Conservation (phyloP, 106 monocot genomes). For the Dendrobium nobile region DNA sequence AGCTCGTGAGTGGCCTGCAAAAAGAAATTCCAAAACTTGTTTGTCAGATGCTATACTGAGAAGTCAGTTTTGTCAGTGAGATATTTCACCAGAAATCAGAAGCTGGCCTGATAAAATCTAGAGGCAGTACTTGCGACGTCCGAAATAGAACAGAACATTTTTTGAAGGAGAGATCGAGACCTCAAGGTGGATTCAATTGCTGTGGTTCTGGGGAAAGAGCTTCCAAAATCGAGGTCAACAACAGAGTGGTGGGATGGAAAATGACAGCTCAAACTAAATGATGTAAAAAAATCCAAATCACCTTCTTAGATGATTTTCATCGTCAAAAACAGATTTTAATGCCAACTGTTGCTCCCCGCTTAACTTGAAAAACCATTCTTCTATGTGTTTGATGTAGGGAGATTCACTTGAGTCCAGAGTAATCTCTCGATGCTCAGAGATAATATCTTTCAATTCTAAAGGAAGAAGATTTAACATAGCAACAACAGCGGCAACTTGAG, state of each 20-base stretch:
- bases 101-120: neutral
- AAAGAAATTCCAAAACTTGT: neutral
- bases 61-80: neutral
- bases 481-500: conserved; percentile 36
- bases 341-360: conserved; percentile 25
- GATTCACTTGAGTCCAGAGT: conserved; percentile 12
- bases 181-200: neutral
- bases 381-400: conserved; percentile 14
- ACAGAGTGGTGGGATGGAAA: neutral
- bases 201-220: neutral
- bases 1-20: neutral
- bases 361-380: conserved; percentile 49
- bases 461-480: conserved; percentile 59
- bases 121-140: neutral
- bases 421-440: neutral
- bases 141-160: neutral
- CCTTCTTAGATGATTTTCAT: neutral
- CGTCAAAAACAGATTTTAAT: neutral
- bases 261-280: neutral
- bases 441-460: conserved; percentile 30
- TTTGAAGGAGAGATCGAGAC: neutral
- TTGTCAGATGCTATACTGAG: neutral
- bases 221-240: neutral
- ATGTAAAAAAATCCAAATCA: neutral
- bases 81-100: neutral